Percentiles rank a stretch among this genome's conserved stretches.
Evolutionary conservation across 805 yeast species (phyloP).

Genomic region (Wickerhamiella spandovensis): DNA sequence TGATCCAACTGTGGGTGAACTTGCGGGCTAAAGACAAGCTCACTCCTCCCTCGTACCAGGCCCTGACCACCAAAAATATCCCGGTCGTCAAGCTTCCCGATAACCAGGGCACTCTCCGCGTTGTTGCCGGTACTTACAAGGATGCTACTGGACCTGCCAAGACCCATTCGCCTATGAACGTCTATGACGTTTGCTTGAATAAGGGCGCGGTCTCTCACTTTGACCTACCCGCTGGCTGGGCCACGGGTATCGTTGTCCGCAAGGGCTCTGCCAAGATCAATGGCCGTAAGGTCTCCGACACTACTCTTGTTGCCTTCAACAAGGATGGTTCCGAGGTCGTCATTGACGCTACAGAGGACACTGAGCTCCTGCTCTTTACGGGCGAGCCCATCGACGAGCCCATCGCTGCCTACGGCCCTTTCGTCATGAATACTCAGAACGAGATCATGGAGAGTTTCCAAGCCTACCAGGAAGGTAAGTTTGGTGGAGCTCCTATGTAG

Average conservation of each 20-base stretch:
- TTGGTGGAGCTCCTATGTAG: slow-evolving; percentile 2
- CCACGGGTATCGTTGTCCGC: slow-evolving; percentile 55
- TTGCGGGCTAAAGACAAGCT: slow-evolving; percentile 51
- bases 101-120: slow-evolving; percentile 52
- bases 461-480: slow-evolving; percentile 44
- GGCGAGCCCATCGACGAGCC: slow-evolving; percentile 65
- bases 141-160: slow-evolving; percentile 62
- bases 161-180: slow-evolving; percentile 72
- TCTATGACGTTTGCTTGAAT: slow-evolving; percentile 49
- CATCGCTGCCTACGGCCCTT: slow-evolving; percentile 81
- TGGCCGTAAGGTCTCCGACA: slow-evolving; percentile 22
- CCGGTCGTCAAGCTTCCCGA: slow-evolving; percentile 48
- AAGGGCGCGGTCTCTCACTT: slow-evolving; percentile 57
- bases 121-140: slow-evolving; percentile 62
- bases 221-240: slow-evolving; percentile 44
- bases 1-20: slow-evolving; percentile 82
- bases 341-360: slow-evolving; percentile 20
- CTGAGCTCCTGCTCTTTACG: slow-evolving; percentile 62
- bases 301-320: slow-evolving; percentile 31
- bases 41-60: slow-evolving; percentile 62
- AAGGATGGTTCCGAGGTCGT: slow-evolving; percentile 26
- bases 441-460: slow-evolving; percentile 54
- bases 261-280: slow-evolving; percentile 44
- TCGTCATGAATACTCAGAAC: slow-evolving; percentile 60
- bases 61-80: slow-evolving; percentile 50